Percentiles rank a stretch among this genome's conserved stretches.
These are phyloP conservation scores for Botrytis aclada DNA, from an alignment of 2,329 filamentous ascomycete genomes.

Conservation along the genomic window DNA sequence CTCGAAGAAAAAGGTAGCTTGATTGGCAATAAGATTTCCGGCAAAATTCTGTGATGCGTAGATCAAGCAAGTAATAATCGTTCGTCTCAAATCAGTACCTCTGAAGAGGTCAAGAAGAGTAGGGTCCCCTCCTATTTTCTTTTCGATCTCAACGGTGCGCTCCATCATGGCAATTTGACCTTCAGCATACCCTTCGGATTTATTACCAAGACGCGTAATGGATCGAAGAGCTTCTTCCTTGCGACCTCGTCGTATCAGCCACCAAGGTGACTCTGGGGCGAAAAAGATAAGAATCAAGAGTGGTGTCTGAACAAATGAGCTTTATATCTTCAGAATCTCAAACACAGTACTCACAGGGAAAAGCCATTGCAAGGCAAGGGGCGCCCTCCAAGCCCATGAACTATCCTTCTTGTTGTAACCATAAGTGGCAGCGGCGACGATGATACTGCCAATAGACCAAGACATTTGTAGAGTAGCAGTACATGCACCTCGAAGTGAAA, in stretches of 20 bases:
- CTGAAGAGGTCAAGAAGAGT: constrained; percentile 51
- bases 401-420: constrained; percentile 44
- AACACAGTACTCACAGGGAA: constrained; percentile 39
- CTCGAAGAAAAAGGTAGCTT: constrained; percentile 58
- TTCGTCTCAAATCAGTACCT: constrained; percentile 54
- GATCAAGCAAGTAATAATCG: constrained; percentile 55
- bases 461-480: constrained; percentile 66
- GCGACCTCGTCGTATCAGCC: constrained; percentile 46
- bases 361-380: constrained; percentile 52
- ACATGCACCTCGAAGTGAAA: constrained; percentile 53
- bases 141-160: constrained; percentile 56
- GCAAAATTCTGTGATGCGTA: constrained; percentile 60
- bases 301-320: constrained; percentile 38
- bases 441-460: constrained; percentile 61
- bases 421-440: constrained; percentile 57
- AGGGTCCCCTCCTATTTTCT: constrained; percentile 44
- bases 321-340: background rate
- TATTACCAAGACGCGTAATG: constrained; percentile 40
- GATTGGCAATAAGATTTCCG: constrained; percentile 61
- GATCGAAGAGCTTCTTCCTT: constrained; percentile 42
- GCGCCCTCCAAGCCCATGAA: constrained; percentile 45
- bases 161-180: constrained; percentile 55
- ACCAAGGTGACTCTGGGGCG: constrained; percentile 50
- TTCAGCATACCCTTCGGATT: constrained; percentile 45
- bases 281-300: constrained; percentile 48